Percentiles rank a stretch among this genome's conserved stretches.
phyloP scores from a whole-genome alignment of 2,329 filamentous ascomycete species.

The Fusarium sp. region DNA sequence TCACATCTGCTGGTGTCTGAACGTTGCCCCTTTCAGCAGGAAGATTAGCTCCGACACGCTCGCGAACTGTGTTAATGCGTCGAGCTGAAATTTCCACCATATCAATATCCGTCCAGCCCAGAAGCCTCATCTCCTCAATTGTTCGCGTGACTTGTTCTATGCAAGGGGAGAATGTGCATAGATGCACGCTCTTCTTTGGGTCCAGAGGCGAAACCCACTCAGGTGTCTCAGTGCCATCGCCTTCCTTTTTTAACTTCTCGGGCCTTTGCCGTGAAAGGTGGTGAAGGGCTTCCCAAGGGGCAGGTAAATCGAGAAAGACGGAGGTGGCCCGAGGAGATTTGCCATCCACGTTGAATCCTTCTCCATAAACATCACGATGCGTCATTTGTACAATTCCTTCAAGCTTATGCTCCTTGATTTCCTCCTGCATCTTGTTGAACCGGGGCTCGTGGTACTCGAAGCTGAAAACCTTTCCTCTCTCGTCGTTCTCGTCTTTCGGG shows the following conservation, averaged over 20 bases:
- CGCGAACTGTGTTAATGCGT: slow-evolving; percentile 85
- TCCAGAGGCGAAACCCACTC: slow-evolving; percentile 76
- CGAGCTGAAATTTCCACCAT: slow-evolving; percentile 92
- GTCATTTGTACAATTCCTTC: slow-evolving; percentile 78
- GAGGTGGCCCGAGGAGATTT: slow-evolving; percentile 76
- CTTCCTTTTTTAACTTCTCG: slow-evolving; percentile 44
- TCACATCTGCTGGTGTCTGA: slow-evolving; percentile 79
- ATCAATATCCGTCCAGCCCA: slow-evolving; percentile 92
- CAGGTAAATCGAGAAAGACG: slow-evolving; percentile 85
- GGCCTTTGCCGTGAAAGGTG: slow-evolving; percentile 74
- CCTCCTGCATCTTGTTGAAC: slow-evolving; percentile 77
- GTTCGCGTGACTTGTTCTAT: slow-evolving; percentile 96
- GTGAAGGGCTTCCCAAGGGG: slow-evolving; percentile 84
- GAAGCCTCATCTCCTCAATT: slow-evolving; percentile 81
- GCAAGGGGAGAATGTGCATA: slow-evolving; percentile 97
- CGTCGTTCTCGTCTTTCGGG: slow-evolving; percentile 61
- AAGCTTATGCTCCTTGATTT: slow-evolving; percentile 78
- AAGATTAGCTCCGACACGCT: slow-evolving; percentile 80
- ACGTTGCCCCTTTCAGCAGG: slow-evolving; percentile 79
- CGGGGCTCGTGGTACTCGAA: slow-evolving; percentile 86
- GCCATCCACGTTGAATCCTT: slow-evolving; percentile 77
- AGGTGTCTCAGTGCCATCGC: slow-evolving; percentile 42
- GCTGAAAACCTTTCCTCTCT: slow-evolving; percentile 81
- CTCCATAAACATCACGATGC: slow-evolving; percentile 83
- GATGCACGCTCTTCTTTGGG: slow-evolving; percentile 77